Evolutionary conservation across 371 early-diverging fungal species (phyloP), one percentile per base, ranked within the genome.

Genomic region (Apophysomyces trapeziformis): DNA sequence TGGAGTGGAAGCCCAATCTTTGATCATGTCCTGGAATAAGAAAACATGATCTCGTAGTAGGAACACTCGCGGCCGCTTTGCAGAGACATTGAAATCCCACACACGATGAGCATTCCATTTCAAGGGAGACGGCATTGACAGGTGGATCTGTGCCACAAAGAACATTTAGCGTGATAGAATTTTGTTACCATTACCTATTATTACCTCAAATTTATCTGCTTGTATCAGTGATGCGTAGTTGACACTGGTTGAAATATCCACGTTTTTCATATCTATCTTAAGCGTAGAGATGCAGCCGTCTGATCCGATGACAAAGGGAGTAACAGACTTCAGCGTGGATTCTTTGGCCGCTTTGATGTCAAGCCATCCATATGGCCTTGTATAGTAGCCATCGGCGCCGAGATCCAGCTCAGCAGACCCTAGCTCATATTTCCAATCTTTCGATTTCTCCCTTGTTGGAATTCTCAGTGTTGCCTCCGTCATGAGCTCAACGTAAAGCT

Each of bases 21-120:
- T 86, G 60, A 86, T 71, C 12, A 92, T 66, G 70, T 95, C 95
- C 71, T 89, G 89, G 18, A 95, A 58, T 7, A 95, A 73, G 5
- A 87, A 87, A n/a, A 94, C 85, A 66, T 95, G 95, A 57, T 95
- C 95, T 9, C 93, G 84, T n/a, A 95, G 73, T 16, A 94, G 67
- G 65, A 82, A 91, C 12, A 91, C 71, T 32, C 76, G 71, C 13
- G 90, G 73, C 1, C 69, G 62, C 39, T 69, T 69, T 8, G 86
- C 56, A 6, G 69, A 66, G 13, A 87, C 61, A 13, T 82, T 78
- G 66, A 92, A 83, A 9, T 78, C 75, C 93, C 94, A 93, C 5
- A 68, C 73, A 26, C 93, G 82, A 59, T 77, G 78, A 1, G 81
- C 85, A 71, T 95, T 94, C 95, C 95, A 95, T n/a, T 86, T 70